Evolutionary conservation across 768 basidiomycete genomes (phyloP).

Genomic region (Lactarius akahatsu): DNA sequence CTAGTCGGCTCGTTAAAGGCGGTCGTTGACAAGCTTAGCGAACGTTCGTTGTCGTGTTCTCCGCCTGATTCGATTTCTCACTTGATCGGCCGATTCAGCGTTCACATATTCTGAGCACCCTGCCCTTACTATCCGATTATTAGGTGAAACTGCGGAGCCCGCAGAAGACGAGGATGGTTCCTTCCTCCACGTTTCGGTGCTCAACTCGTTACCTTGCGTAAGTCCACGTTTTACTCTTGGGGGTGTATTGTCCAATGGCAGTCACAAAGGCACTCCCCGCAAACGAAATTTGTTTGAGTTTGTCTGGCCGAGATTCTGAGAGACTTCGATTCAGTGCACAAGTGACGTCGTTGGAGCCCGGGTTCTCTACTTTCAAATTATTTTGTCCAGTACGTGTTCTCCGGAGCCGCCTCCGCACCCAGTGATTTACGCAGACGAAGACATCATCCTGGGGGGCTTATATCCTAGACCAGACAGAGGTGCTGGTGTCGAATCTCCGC

Average conservation of each 20-base stretch:
- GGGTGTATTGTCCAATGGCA: constrained; percentile 41
- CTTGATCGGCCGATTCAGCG: constrained; percentile 44
- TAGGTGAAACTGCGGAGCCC: constrained; percentile 44
- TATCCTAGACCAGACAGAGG: constrained; percentile 63
- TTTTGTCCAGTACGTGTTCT: constrained; percentile 66
- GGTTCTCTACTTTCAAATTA: constrained; percentile 55
- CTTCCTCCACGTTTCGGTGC: constrained; percentile 55
- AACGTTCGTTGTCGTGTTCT: constrained; percentile 42
- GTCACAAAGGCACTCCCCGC: constrained; percentile 42
- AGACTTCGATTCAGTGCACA: constrained; percentile 54
- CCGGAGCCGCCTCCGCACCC: constrained; percentile 4
- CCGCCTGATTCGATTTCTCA: constrained; percentile 4
- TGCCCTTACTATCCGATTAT: constrained; percentile 53
- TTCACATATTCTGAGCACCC: constrained; percentile 68
- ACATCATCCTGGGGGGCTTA: constrained; percentile 66
- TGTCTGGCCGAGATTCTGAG: constrained; percentile 63
- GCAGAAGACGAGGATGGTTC: constrained; percentile 67
- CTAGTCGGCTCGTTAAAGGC: constrained; percentile 51
- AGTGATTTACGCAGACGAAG: constrained; percentile 8
- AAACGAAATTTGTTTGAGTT: constrained; percentile 59
- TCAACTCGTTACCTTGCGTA: constrained; percentile 76
- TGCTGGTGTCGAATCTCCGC: constrained; percentile 59
- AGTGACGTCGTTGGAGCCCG: constrained; percentile 49
- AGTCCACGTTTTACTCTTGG: constrained; percentile 33
- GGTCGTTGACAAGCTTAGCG: constrained; percentile 52